Base-by-base conservation (phyloP, 306 rosid genomes). In the Vicia faba region DNA sequence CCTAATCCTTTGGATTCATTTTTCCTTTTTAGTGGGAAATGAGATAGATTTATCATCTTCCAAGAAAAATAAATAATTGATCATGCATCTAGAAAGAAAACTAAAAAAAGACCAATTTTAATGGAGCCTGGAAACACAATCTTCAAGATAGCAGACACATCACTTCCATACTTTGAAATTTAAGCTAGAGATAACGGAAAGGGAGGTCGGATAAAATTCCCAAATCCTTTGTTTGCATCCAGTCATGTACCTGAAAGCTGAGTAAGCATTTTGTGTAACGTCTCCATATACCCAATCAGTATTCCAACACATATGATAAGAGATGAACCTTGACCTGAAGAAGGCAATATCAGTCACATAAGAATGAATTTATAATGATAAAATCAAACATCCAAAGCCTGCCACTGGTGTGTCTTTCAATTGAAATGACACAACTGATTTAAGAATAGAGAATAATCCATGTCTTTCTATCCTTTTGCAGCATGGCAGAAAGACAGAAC, bases 251-350 rank as follows among this genome's bases (percentile, higher is more conserved):
- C 97, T 79, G 97, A 90, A 57, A 90, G 95, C 86, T 86, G 97
- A 59, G 84, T 84, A 84, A 93, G 58, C 99, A 93, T 93, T 76
- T 88, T 93, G 85, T 88, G 75, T 72, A 90, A 63, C 11, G 95
- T 93, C 79, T 90, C 99, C 65, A 89, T 88, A 77, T 93, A 93
- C 70, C 99, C 97, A 33, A 89, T 86, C 85, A 93, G 79, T 80
- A 93, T 93, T 76, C 93, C 96, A 41, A 93, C 96, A 25, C 99
- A 93, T 65, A 93, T 85, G 71, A 93, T 88, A 58, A 90, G 83
- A 71, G 95, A 88, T 16, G 99, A 90, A 65, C 99, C 99, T 76
- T 93, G 99, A 76, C 99, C 99, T 93, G 96, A 55, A 83, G 79
- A 72, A 75, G 28, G 72, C 51, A 78, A 12, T 58, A 60, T 40